phyloP scores from a whole-genome alignment of 371 early-diverging fungal genomes.

The Mucor mucedo region DNA sequence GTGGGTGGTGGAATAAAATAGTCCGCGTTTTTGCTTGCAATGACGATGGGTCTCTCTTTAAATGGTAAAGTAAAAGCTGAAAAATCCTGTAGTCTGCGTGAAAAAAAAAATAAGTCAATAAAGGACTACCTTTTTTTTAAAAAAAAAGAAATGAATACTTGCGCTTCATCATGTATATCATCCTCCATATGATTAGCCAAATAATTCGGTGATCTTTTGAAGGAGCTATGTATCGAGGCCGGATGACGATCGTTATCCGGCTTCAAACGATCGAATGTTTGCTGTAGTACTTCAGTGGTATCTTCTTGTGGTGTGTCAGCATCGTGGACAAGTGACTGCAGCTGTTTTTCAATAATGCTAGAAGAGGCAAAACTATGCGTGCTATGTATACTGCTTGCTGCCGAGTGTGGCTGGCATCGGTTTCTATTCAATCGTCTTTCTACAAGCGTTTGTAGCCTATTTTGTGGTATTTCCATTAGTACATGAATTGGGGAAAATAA shows the following conservation, averaged over 20 bases:
- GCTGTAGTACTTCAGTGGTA: slow-evolving; percentile 12
- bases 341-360: slow-evolving; percentile 15
- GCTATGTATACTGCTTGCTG: no score
- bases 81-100: slow-evolving; percentile 6
- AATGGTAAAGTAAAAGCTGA: slow-evolving; percentile 17
- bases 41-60: slow-evolving; percentile 4
- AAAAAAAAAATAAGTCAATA: background rate
- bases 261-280: slow-evolving; percentile 10
- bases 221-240: background rate
- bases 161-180: no score
- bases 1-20: slow-evolving; percentile 16
- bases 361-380: background rate
- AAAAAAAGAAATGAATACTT: no score
- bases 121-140: no score
- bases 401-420: no score
- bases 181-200: no score
- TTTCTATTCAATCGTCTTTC: no score
- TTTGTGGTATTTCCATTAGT: no score
- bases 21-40: background rate
- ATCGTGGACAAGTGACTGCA: slow-evolving; percentile 17
- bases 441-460: no score
- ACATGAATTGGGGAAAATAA: no score
- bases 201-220: no score
- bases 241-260: background rate
- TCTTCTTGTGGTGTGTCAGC: slow-evolving; percentile 11